phyloP scores from a whole-genome alignment of 495 filamentous ascomycete species.

The Neurospora terricola region DNA sequence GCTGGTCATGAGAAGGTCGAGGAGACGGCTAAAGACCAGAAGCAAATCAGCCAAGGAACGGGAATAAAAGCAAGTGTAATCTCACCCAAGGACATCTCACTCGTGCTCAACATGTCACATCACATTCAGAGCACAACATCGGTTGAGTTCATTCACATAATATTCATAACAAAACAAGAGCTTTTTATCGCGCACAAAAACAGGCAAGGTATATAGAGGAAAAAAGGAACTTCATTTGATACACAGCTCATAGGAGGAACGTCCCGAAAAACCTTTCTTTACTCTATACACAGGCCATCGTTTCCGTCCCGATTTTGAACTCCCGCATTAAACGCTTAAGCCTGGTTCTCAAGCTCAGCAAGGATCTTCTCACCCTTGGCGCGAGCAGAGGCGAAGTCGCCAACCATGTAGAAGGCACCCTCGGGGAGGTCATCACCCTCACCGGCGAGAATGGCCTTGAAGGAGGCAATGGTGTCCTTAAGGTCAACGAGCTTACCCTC shows the following conservation, averaged over 20 bases:
- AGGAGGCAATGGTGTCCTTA: slow-evolving; percentile 93
- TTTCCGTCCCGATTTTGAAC: slow-evolving; percentile 26
- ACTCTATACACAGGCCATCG: slow-evolving; percentile 30
- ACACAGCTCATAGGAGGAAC: slow-evolving; percentile 33
- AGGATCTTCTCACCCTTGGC: slow-evolving; percentile 99
- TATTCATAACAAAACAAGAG: not conserved
- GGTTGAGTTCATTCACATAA: not conserved
- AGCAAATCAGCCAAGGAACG: not conserved
- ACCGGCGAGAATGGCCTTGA: slow-evolving; percentile 95
- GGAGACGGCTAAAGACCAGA: not conserved
- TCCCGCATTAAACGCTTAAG: slow-evolving; percentile 44
- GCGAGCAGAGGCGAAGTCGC: slow-evolving; percentile 83
- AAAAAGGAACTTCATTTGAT: slow-evolving; percentile 19
- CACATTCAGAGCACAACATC: not conserved
- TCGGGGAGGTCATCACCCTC: slow-evolving; percentile 95
- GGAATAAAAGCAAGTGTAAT: not conserved
- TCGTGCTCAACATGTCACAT: not conserved
- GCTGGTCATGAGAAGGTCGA: not conserved
- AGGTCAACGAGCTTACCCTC: slow-evolving; percentile 94
- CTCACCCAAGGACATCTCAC: not conserved
- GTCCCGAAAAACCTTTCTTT: slow-evolving; percentile 20
- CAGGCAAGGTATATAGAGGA: not conserved
- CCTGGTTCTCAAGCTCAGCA: slow-evolving; percentile 68
- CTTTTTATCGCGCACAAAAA: not conserved
- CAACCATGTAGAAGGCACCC: slow-evolving; percentile 97